Evolutionary conservation across 2,329 filamentous ascomycete genomes (phyloP).

Genomic region (Teratosphaeria viscida): DNA sequence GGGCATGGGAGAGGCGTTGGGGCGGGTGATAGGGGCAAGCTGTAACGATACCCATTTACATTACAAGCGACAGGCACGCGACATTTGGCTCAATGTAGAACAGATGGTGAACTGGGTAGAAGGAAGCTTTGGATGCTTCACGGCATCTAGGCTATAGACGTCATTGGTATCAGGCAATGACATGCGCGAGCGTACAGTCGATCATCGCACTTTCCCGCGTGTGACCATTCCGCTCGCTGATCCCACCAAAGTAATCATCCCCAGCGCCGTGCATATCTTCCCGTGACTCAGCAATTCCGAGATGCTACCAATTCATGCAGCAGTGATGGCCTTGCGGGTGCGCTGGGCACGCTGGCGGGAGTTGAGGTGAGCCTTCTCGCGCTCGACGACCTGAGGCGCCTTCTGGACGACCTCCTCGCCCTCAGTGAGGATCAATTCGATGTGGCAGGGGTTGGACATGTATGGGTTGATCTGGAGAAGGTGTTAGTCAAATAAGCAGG

Average conservation of each 20-base stretch:
- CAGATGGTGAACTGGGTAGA: neutral
- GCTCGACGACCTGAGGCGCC: conserved; percentile 57
- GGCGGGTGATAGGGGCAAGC: conserved; percentile 4
- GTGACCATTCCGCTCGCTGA: neutral
- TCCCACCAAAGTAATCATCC: neutral
- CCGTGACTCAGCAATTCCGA: neutral
- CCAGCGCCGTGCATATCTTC: neutral
- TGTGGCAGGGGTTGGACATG: conserved; percentile 99
- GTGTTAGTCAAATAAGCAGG: neutral
- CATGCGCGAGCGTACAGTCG: neutral
- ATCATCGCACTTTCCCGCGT: neutral
- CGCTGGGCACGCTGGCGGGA: conserved; percentile 80
- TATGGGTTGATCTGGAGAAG: conserved; percentile 87
- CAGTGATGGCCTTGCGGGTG: conserved; percentile 47
- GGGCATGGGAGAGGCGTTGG: neutral
- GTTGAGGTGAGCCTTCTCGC: conserved; percentile 54
- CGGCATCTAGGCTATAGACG: conserved; percentile 1
- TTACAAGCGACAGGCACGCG: neutral
- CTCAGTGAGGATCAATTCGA: conserved; percentile 99
- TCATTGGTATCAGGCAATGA: neutral
- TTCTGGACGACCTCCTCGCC: conserved; percentile 93
- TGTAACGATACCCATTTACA: neutral
- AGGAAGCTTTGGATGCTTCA: neutral
- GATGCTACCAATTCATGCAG: neutral
- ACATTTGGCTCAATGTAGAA: neutral